These are phyloP conservation scores for Aspergillus fischeri DNA, from an alignment of 2,329 filamentous ascomycete genomes.

Conservation along the genomic window DNA sequence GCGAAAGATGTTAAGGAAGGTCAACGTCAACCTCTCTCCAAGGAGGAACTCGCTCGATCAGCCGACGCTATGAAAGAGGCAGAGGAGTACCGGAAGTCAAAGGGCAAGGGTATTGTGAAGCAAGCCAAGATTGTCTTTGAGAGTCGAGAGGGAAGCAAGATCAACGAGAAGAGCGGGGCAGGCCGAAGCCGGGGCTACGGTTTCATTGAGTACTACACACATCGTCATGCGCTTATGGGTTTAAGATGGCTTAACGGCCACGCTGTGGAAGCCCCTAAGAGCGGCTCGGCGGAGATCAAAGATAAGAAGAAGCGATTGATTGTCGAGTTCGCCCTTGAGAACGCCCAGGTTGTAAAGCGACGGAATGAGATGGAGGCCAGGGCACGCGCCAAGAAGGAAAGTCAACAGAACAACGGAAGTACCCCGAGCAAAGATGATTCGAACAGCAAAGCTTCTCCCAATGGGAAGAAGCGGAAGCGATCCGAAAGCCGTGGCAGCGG, in stretches of 20 bases:
- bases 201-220: conserved; percentile 93
- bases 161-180: conserved; percentile 69
- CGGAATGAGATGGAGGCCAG: conserved; percentile 45
- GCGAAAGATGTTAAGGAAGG: conserved; percentile 82
- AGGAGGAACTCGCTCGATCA: conserved; percentile 78
- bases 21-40: conserved; percentile 72
- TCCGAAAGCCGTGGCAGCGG: conserved; percentile 19
- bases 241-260: conserved; percentile 89
- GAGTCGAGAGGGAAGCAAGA: conserved; percentile 77
- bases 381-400: conserved; percentile 17
- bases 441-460: conserved; percentile 12
- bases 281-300: conserved; percentile 33
- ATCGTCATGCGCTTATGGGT: conserved; percentile 92
- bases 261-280: conserved; percentile 43
- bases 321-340: conserved; percentile 97
- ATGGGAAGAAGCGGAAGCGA: conserved; percentile 33
- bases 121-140: conserved; percentile 97
- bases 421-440: conserved; percentile 17
- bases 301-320: conserved; percentile 87
- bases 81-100: conserved; percentile 72
- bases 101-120: conserved; percentile 81
- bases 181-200: conserved; percentile 90
- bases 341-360: conserved; percentile 87
- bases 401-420: conserved; percentile 14
- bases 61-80: conserved; percentile 75